phyloP scores from a whole-genome alignment of 2,329 filamentous ascomycete species.

The Monilinia aucupariae region DNA sequence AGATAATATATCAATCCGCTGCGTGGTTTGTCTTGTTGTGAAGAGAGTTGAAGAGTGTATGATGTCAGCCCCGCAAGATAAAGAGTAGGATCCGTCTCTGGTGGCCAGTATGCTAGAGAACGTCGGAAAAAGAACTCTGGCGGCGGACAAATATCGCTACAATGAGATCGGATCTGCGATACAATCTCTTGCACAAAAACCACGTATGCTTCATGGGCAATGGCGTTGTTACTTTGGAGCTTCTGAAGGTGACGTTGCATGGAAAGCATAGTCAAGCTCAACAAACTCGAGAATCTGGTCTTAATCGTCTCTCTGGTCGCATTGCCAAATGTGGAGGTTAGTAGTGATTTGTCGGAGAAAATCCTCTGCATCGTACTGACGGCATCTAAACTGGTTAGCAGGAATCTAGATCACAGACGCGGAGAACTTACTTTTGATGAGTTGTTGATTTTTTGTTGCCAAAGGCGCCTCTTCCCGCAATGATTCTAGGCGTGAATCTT shows the following conservation, averaged over 20 bases:
- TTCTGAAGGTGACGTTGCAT: conserved; percentile 28
- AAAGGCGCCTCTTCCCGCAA: not conserved
- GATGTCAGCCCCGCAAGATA: conserved; percentile 30
- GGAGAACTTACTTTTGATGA: conserved; percentile 3
- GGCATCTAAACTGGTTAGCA: not conserved
- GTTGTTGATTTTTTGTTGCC: conserved; percentile 1
- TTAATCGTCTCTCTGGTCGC: conserved; percentile 15
- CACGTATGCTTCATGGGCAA: conserved; percentile 26
- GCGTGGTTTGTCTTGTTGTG: conserved; percentile 22
- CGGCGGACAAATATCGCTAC: conserved; percentile 26
- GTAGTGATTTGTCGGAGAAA: conserved; percentile 18
- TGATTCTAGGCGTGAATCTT: not conserved
- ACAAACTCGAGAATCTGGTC: conserved; percentile 22
- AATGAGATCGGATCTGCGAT: conserved; percentile 28
- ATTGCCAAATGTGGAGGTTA: conserved; percentile 18
- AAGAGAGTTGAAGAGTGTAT: conserved; percentile 27
- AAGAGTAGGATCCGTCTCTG: conserved; percentile 30
- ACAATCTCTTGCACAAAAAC: conserved; percentile 25
- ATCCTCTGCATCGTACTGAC: conserved; percentile 15
- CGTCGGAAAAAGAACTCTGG: conserved; percentile 29
- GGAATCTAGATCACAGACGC: not conserved
- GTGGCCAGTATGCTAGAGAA: conserved; percentile 31
- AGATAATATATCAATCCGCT: conserved; percentile 32
- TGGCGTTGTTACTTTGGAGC: conserved; percentile 20
- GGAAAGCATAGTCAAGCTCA: conserved; percentile 27